A percentile compares a stretch with the other conserved stretches of the same genome.
phyloP scores from a whole-genome alignment of 2,329 filamentous ascomycete genomes.

The Paracamarosporium sp. region DNA sequence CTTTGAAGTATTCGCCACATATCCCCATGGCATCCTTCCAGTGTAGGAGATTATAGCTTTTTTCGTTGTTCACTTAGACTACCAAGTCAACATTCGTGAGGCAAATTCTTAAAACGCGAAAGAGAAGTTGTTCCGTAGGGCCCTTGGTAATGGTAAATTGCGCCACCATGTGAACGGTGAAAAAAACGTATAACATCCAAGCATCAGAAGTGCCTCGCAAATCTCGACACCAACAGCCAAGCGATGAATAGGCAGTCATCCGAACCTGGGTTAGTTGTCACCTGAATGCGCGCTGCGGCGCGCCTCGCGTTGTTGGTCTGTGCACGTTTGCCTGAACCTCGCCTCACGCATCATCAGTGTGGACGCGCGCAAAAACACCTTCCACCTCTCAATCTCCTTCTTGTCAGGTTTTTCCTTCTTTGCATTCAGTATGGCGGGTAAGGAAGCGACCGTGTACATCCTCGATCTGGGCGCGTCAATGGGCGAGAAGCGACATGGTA shows the following conservation, averaged over 20 bases:
- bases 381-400: slow-evolving; percentile 5
- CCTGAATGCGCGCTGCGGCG: slow-evolving; percentile 25
- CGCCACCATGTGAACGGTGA: neutral
- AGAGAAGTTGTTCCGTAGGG: too few relatives aligned
- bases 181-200: too few relatives aligned
- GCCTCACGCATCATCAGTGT: slow-evolving; percentile 11
- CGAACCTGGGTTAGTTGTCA: slow-evolving; percentile 11
- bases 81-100: too few relatives aligned
- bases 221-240: too few relatives aligned
- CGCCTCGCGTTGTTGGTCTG: slow-evolving; percentile 15
- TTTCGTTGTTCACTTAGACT: too few relatives aligned
- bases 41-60: too few relatives aligned
- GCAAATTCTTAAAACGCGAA: too few relatives aligned
- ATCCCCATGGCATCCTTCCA: too few relatives aligned
- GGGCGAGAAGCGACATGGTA: slow-evolving; percentile 73
- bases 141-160: too few relatives aligned
- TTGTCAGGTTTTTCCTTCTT: neutral
- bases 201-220: too few relatives aligned
- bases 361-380: slow-evolving; percentile 5
- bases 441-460: slow-evolving; percentile 92
- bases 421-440: slow-evolving; percentile 74
- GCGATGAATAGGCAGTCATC: neutral
- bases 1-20: too few relatives aligned
- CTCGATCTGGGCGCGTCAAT: slow-evolving; percentile 89
- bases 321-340: slow-evolving; percentile 35